Evolutionary conservation across 805 yeast species (phyloP).

Genomic region (Lipomyces oligophaga): DNA sequence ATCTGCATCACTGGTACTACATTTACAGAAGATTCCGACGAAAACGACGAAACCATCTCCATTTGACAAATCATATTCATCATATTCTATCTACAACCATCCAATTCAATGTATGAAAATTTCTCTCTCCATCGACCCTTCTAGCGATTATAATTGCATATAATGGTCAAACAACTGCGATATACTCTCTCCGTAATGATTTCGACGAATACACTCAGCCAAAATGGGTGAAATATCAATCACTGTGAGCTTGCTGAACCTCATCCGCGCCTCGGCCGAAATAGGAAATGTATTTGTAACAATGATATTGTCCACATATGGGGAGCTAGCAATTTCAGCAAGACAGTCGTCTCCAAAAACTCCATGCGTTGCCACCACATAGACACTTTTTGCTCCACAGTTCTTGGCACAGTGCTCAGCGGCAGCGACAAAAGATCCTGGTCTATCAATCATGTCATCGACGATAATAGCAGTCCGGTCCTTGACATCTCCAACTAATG

Average conservation of each 20-base stretch:
- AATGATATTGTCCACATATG: slow-evolving; percentile 77
- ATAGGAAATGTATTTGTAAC: slow-evolving; percentile 97
- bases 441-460: slow-evolving; percentile 97
- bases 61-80: neutral
- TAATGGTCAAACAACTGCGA: slow-evolving; percentile 19
- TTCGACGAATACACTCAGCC: slow-evolving; percentile 98
- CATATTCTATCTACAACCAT: neutral
- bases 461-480: slow-evolving; percentile 87
- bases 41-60: slow-evolving; percentile 1
- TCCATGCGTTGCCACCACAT: slow-evolving; percentile 93
- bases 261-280: slow-evolving; percentile 53
- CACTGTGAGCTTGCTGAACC: slow-evolving; percentile 64
- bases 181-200: slow-evolving; percentile 65
- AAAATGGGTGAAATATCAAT: slow-evolving; percentile 93
- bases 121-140: neutral
- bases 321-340: slow-evolving; percentile 69
- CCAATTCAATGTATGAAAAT: neutral
- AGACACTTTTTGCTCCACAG: slow-evolving; percentile 92
- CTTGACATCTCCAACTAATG: slow-evolving; percentile 93
- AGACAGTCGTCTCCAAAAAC: slow-evolving; percentile 84
- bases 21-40: no score
- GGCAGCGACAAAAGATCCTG: slow-evolving; percentile 89
- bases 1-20: slow-evolving; percentile 29
- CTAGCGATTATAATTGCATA: neutral
- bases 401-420: slow-evolving; percentile 95